These are phyloP conservation scores for Petasospora rhodanensis DNA, from an alignment of 1,139 yeast species.

Conservation along the genomic window DNA sequence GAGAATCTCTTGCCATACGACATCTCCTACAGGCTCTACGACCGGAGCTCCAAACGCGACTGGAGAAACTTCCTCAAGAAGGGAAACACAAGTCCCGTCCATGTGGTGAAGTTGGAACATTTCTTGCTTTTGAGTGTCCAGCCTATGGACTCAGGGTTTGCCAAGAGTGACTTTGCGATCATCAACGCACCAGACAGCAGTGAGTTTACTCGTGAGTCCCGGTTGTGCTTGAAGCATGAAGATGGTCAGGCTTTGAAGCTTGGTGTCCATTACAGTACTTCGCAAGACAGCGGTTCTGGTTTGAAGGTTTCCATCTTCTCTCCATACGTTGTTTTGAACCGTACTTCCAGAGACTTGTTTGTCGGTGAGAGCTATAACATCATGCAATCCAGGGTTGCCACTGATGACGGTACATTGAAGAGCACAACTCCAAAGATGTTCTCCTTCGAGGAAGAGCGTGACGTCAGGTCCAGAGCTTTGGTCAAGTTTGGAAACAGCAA, in stretches of 20 bases:
- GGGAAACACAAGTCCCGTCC: constrained; percentile 69
- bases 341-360: constrained; percentile 65
- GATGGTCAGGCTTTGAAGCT: constrained; percentile 68
- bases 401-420: constrained; percentile 26
- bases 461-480: constrained; percentile 64
- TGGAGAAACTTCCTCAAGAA: constrained; percentile 60
- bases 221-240: constrained; percentile 43
- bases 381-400: constrained; percentile 33
- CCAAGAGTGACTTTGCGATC: constrained; percentile 75
- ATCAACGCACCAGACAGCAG: constrained; percentile 57
- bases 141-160: constrained; percentile 61
- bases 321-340: constrained; percentile 79
- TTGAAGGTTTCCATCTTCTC: constrained; percentile 66
- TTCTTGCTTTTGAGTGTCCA: constrained; percentile 68
- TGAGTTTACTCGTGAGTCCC: constrained; percentile 53
- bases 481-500: constrained; percentile 64
- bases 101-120: constrained; percentile 72
- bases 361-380: constrained; percentile 57
- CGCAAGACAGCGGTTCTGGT: constrained; percentile 45
- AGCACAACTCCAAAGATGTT: constrained; percentile 69
- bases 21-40: constrained; percentile 69
- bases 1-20: constrained; percentile 86
- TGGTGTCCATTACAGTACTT: constrained; percentile 55
- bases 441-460: constrained; percentile 63
- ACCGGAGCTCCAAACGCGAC: constrained; percentile 66